Conservation (phyloP, 2,329 filamentous ascomycete genomes). For the Phaeoacremonium minimum region DNA sequence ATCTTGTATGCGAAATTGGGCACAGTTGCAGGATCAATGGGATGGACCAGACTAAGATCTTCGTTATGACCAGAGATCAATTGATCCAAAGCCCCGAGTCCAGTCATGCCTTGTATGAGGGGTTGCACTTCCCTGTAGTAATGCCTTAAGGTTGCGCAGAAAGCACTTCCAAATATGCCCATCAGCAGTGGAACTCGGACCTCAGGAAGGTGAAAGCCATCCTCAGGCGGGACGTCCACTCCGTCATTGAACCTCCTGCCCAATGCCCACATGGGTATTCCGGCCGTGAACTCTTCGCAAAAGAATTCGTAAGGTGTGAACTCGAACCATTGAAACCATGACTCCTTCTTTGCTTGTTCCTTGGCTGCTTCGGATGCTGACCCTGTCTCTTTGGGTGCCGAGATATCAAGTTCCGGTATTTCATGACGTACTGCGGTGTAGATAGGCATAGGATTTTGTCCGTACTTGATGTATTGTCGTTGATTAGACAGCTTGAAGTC, state of each 20-base stretch:
- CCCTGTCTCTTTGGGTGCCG: slow-evolving; percentile 25
- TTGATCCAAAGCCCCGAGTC: slow-evolving; percentile 73
- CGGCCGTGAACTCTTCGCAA: slow-evolving; percentile 85
- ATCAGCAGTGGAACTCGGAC: slow-evolving; percentile 77
- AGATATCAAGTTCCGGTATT: slow-evolving; percentile 64
- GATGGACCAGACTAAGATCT: slow-evolving; percentile 86
- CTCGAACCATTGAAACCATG: slow-evolving; percentile 99
- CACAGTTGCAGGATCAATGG: slow-evolving; percentile 85
- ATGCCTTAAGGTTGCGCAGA: slow-evolving; percentile 91
- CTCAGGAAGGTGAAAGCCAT: slow-evolving; percentile 73
- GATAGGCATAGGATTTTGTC: slow-evolving; percentile 83
- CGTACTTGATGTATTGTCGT: slow-evolving; percentile 67
- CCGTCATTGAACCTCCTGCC: slow-evolving; percentile 79
- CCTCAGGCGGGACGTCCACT: slow-evolving; percentile 57
- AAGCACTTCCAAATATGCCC: slow-evolving; percentile 95
- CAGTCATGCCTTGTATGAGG: slow-evolving; percentile 67
- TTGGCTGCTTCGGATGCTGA: slow-evolving; percentile 43
- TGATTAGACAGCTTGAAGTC: slow-evolving; percentile 94
- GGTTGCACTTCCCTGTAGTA: slow-evolving; percentile 96
- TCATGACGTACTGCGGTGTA: slow-evolving; percentile 96
- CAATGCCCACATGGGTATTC: slow-evolving; percentile 92
- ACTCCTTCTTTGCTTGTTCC: slow-evolving; percentile 54
- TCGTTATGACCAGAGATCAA: slow-evolving; percentile 79
- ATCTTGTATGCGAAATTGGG: slow-evolving; percentile 88
- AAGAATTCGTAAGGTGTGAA: slow-evolving; percentile 93